Evolutionary conservation across 106 monocot species (phyloP).

Genomic region (Dioscorea zingiberensis): DNA sequence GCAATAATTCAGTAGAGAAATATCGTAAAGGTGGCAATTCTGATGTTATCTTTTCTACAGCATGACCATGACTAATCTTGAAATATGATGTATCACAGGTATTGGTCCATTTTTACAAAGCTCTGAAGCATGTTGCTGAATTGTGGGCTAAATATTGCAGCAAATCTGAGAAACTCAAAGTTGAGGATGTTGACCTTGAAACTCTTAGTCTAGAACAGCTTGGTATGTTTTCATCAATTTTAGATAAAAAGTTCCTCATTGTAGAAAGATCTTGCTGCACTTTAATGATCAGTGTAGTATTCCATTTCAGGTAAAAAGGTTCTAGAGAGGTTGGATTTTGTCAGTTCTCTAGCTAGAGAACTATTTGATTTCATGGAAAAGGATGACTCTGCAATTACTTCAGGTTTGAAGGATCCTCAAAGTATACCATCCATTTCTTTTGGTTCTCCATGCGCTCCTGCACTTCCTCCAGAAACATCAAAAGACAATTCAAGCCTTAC

Average conservation of each 20-base stretch:
- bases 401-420: too few species aligned
- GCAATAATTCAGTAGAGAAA: too few species aligned
- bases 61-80: too few species aligned
- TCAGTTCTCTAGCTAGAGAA: slow-evolving; percentile 11
- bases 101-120: slow-evolving; percentile 12
- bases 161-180: slow-evolving; percentile 6
- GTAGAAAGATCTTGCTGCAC: too few species aligned
- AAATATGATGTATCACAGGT: slow-evolving; percentile 7
- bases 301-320: slow-evolving; percentile 16
- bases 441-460: too few species aligned
- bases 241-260: too few species aligned
- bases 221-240: slow-evolving; percentile 12
- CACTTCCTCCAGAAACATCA: too few species aligned
- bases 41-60: too few species aligned
- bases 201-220: slow-evolving; percentile 13
- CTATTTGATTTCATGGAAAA: slow-evolving; percentile 19
- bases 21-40: too few species aligned
- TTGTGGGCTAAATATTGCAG: slow-evolving; percentile 13
- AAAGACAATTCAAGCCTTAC: too few species aligned
- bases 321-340: slow-evolving; percentile 15
- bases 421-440: too few species aligned
- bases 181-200: slow-evolving; percentile 12
- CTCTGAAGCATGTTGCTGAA: slow-evolving; percentile 18
- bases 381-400: not conserved
- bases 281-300: not conserved